Conservation (phyloP, 305 asterid species). For the Stenogyne calaminthoides region DNA sequence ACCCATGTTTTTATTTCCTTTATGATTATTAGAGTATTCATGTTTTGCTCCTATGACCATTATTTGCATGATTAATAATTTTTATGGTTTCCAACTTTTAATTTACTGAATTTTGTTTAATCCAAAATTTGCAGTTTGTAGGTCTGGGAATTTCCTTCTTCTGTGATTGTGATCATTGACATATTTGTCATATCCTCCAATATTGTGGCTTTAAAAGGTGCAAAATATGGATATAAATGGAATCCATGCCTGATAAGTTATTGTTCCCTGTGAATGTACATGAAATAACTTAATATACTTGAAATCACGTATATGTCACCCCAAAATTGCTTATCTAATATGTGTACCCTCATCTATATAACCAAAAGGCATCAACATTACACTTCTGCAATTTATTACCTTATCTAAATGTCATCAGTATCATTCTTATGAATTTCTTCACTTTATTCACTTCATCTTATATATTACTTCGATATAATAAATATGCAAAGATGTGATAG, state of each 20-base stretch:
- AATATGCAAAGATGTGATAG: background rate
- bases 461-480: background rate
- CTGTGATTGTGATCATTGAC: no score
- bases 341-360: background rate
- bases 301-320: conserved; percentile 1
- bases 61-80: background rate
- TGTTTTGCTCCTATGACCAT: conserved; percentile 1
- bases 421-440: conserved; percentile 2
- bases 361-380: background rate
- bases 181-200: no score
- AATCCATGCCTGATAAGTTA: conserved; percentile 1
- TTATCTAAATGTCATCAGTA: conserved; percentile 7
- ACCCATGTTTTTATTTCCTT: conserved; percentile 13
- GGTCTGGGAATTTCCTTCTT: conserved; percentile 97
- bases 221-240: conserved; percentile 14
- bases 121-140: conserved; percentile 33
- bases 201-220: no score
- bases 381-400: background rate
- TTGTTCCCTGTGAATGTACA: background rate
- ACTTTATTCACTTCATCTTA: conserved; percentile 9
- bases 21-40: background rate
- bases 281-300: conserved; percentile 1
- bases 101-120: background rate
- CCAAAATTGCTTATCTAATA: background rate
- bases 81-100: background rate